Evolutionary conservation across 495 filamentous ascomycete genomes (phyloP).

Genomic region (Neurospora tetrasperma): DNA sequence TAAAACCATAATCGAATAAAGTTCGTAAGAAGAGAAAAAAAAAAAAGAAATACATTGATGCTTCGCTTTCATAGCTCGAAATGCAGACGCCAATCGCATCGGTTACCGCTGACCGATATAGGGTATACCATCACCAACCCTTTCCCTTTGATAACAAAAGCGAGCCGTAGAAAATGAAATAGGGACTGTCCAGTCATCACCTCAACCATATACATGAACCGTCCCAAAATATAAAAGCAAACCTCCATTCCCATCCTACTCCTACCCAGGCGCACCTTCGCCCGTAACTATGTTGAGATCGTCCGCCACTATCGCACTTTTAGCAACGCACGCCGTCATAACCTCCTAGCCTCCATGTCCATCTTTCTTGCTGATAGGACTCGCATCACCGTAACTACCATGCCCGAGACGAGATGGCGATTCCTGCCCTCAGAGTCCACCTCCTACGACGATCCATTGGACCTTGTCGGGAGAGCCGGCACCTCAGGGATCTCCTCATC

Average conservation of each 20-base stretch:
- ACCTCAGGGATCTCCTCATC: constrained; percentile 8
- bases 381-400: not conserved
- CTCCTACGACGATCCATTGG: constrained; percentile 16
- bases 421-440: not conserved
- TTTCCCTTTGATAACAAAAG: not conserved
- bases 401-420: not conserved
- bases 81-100: not conserved
- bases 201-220: not conserved
- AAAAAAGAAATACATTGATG: not conserved
- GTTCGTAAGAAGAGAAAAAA: not conserved
- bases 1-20: not conserved
- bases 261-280: not conserved
- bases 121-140: not conserved
- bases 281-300: not conserved
- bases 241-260: not conserved
- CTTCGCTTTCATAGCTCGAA: not conserved
- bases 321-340: not conserved
- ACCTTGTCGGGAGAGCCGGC: constrained; percentile 25
- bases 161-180: not conserved
- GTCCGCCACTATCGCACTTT: not conserved
- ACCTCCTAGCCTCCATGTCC: not conserved
- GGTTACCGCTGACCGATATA: not conserved
- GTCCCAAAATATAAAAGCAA: not conserved
- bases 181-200: not conserved
- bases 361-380: not conserved